These are phyloP conservation scores for Candida krabiensis DNA, from an alignment of 805 yeast genomes.

Conservation along the genomic window DNA sequence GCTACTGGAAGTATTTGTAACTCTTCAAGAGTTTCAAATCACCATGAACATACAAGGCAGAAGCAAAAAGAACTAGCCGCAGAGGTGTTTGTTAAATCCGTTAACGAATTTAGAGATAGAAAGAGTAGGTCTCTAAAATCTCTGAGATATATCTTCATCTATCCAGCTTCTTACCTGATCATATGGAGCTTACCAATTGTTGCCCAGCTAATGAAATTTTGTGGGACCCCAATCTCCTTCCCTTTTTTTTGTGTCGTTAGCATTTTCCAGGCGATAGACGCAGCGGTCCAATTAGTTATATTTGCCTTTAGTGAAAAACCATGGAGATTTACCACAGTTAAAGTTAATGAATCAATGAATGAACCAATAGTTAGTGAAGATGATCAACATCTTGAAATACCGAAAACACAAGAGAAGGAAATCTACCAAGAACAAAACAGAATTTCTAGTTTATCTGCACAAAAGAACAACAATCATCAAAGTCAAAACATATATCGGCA, in stretches of 20 bases:
- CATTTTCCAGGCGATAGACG: conserved; percentile 21
- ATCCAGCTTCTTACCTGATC: conserved; percentile 17
- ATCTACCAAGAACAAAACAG: background rate
- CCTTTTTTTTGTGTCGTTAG: conserved; percentile 9
- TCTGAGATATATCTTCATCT: conserved; percentile 17
- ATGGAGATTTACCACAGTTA: conserved; percentile 15
- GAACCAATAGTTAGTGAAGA: background rate
- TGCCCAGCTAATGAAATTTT: conserved; percentile 16
- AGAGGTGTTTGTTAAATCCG: conserved; percentile 13
- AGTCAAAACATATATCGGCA: too few relatives aligned
- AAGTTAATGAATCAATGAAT: background rate
- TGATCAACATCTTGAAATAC: background rate
- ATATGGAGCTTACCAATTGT: conserved; percentile 19
- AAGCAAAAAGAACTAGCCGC: conserved; percentile 8
- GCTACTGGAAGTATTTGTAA: background rate
- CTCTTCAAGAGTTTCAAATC: background rate
- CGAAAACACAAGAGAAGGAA: background rate
- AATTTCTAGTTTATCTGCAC: background rate
- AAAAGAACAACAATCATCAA: too few relatives aligned
- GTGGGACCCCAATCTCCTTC: conserved; percentile 5
- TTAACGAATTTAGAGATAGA: conserved; percentile 19
- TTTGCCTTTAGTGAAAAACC: conserved; percentile 22
- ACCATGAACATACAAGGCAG: background rate
- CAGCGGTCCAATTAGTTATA: conserved; percentile 17
- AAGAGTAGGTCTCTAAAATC: conserved; percentile 18